Evolutionary conservation across 768 basidiomycete species (phyloP).

Genomic region (Heimioporus sp.): DNA sequence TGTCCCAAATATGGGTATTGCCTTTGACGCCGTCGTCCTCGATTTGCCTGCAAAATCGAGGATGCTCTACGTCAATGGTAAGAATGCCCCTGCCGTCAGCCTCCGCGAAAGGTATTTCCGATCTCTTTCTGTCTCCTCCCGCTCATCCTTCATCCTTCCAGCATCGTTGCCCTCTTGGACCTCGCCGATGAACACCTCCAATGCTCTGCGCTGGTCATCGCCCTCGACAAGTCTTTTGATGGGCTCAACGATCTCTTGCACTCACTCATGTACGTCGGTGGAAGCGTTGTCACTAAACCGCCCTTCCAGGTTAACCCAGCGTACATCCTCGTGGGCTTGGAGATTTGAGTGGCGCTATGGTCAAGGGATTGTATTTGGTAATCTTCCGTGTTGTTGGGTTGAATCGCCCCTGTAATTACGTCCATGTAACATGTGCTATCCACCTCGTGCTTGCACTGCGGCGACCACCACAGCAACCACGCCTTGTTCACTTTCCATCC

Average conservation of each 20-base stretch:
- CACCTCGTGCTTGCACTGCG: neutral
- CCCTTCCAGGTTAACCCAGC: slow-evolving; percentile 73
- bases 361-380: slow-evolving; percentile 27
- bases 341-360: slow-evolving; percentile 48
- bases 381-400: slow-evolving; percentile 24
- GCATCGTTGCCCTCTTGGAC: slow-evolving; percentile 84
- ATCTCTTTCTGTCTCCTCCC: slow-evolving; percentile 1
- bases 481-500: no score
- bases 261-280: slow-evolving; percentile 91
- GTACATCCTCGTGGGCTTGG: slow-evolving; percentile 83
- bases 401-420: slow-evolving; percentile 8
- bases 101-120: slow-evolving; percentile 73
- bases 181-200: slow-evolving; percentile 81
- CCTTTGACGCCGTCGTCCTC: slow-evolving; percentile 78
- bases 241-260: slow-evolving; percentile 76
- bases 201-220: slow-evolving; percentile 78
- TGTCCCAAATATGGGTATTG: slow-evolving; percentile 61
- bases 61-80: slow-evolving; percentile 84
- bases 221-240: slow-evolving; percentile 69
- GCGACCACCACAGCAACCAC: no score
- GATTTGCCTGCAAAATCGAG: slow-evolving; percentile 66
- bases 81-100: slow-evolving; percentile 75
- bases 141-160: slow-evolving; percentile 26
- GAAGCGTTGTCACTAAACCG: slow-evolving; percentile 78
- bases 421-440: slow-evolving; percentile 10